These are phyloP conservation scores for Xylaria sp. DNA, from an alignment of 2,329 filamentous ascomycete species.

Conservation along the genomic window DNA sequence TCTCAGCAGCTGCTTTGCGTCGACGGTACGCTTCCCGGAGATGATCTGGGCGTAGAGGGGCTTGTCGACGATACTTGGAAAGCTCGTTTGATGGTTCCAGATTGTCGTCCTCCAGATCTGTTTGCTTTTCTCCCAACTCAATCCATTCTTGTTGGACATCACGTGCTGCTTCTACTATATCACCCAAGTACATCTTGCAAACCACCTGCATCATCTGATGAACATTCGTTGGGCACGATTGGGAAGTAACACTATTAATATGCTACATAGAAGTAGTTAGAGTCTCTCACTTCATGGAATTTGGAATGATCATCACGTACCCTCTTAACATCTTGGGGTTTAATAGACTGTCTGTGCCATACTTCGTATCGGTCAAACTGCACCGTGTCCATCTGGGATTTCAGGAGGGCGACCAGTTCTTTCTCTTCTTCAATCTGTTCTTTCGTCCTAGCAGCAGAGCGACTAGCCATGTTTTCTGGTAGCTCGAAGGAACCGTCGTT, in stretches of 20 bases:
- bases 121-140: conserved; percentile 66
- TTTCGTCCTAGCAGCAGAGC: conserved; percentile 63
- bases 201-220: conserved; percentile 80
- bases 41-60: conserved; percentile 77
- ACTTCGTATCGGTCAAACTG: conserved; percentile 77
- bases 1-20: conserved; percentile 71
- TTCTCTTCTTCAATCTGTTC: conserved; percentile 74
- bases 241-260: conserved; percentile 82
- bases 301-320: conserved; percentile 53
- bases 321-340: conserved; percentile 74
- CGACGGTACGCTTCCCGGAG: conserved; percentile 76
- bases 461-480: conserved; percentile 57
- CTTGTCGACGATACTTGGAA: conserved; percentile 55
- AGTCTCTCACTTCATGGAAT: background rate
- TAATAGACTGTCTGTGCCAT: conserved; percentile 75
- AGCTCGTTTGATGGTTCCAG: conserved; percentile 50
- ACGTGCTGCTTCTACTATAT: conserved; percentile 77
- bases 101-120: conserved; percentile 57
- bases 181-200: conserved; percentile 80
- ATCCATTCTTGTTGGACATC: conserved; percentile 79
- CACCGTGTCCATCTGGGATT: conserved; percentile 70
- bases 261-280: conserved; percentile 57
- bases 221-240: conserved; percentile 78
- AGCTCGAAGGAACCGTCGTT: conserved; percentile 67
- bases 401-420: conserved; percentile 67